Percentiles rank a stretch among this genome's conserved stretches.
phyloP scores from a whole-genome alignment of 2,329 filamentous ascomycete species.

The Botrytis hyacinthi region DNA sequence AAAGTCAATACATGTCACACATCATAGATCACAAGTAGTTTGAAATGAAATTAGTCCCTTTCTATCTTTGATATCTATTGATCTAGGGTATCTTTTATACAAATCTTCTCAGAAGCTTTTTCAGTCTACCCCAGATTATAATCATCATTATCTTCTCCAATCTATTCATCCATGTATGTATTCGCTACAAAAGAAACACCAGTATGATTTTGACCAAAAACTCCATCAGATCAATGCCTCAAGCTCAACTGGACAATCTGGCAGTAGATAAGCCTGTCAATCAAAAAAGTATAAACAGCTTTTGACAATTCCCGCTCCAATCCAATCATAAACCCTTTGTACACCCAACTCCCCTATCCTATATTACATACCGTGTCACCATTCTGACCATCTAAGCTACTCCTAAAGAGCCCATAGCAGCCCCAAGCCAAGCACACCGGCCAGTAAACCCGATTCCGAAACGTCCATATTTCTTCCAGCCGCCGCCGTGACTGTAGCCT shows the following conservation, averaged over 20 bases:
- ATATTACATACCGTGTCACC: not conserved
- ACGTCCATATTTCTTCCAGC: not conserved
- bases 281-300: not conserved
- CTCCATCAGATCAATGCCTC: not conserved
- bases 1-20: not conserved
- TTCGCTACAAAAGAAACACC: not conserved
- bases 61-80: not conserved
- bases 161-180: not conserved
- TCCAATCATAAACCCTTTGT: not conserved
- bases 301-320: not conserved
- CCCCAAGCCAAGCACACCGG: not conserved
- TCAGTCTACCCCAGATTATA: not conserved
- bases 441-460: not conserved
- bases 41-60: not conserved
- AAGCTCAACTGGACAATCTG: not conserved
- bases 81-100: not conserved
- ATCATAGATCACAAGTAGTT: not conserved
- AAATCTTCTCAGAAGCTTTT: not conserved
- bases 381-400: not conserved
- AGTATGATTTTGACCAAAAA: not conserved
- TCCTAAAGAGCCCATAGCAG: not conserved
- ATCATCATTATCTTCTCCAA: not conserved
- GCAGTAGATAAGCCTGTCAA: not conserved
- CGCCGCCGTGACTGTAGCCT: not conserved
- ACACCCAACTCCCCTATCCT: not conserved